Conservation (phyloP, 2,329 filamentous ascomycete genomes). For the Hypoxylon rubiginosum region DNA sequence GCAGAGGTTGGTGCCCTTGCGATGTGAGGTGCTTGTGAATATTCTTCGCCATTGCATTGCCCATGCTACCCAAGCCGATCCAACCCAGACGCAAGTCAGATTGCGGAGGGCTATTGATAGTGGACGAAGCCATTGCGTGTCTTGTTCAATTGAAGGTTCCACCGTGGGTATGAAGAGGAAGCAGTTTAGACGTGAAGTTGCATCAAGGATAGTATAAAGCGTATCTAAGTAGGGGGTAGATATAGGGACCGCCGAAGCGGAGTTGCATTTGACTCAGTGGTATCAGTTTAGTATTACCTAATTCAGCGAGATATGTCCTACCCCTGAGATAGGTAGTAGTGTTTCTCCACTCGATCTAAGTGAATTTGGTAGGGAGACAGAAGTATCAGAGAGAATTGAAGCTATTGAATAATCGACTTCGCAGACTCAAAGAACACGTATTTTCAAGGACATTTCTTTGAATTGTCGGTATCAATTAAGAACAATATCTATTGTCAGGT, state of each 20-base stretch:
- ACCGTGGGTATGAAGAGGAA: background rate
- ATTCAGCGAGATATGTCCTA: background rate
- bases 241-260: background rate
- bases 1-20: slow-evolving; percentile 47
- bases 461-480: too few species aligned
- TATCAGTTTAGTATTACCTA: background rate
- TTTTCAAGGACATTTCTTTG: too few species aligned
- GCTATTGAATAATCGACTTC: background rate
- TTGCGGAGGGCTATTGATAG: background rate
- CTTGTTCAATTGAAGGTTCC: background rate
- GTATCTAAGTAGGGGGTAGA: background rate
- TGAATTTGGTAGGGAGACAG: background rate
- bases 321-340: background rate
- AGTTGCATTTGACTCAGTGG: background rate
- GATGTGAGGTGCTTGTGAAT: slow-evolving; percentile 58
- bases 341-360: background rate
- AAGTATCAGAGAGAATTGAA: background rate
- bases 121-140: slow-evolving; percentile 2
- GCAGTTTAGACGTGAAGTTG: background rate
- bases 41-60: slow-evolving; percentile 63
- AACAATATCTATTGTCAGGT: too few species aligned
- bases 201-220: background rate
- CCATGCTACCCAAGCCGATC: slow-evolving; percentile 66
- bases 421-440: too few species aligned
- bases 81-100: slow-evolving; percentile 25